Base-by-base conservation (phyloP, 306 rosid genomes). In the Erythrophleum fordii region DNA sequence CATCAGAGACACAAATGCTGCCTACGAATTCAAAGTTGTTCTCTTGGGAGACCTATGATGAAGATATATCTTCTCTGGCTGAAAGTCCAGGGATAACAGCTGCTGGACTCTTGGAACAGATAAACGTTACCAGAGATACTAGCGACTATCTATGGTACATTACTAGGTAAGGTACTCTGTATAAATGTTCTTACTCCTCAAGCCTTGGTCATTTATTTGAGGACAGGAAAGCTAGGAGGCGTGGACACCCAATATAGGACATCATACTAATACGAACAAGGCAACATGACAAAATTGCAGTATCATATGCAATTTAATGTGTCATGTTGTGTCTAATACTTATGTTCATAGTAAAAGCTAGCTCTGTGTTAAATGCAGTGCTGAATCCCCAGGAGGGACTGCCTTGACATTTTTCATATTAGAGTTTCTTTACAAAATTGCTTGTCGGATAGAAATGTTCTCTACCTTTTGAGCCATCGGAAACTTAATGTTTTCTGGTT, bases 131-230 rank as follows among this genome's bases (percentile, higher is more conserved):
- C 17, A 88, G 97, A 88, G 99, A 95, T 65, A 37, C 85, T 11
- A 95, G 88, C 84, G 99, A 95, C 80, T 95, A 95, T 80, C 88
- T 95, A 25, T 95, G 99, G 99, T 95, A 93, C 90, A 91, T 86
- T 75, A 95, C 97, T 53, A 93, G 94, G 99, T 95, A 77, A 83
- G 94, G 35, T 72, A 22, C 20, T 68, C 70, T 79, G 26, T 58
- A 64, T 5, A 35, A 64, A 59, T 12, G 8, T 4, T 58, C 10
- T 4, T 10, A 22, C 5, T 58, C 12, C 17, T 25, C 0, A 23
- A 25, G 64, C 23, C 0, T 58, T 11, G 9, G 34, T 34, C 25
- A 31, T 17, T 64, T 16, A 18, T 13, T 34, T 64, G 22, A 64
- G 31, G 26, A 66, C 37, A 18, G 23, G 39, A 62, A 28, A 22